Conservation (phyloP, 2,329 filamentous ascomycete species). For the Fusarium agapanthi region DNA sequence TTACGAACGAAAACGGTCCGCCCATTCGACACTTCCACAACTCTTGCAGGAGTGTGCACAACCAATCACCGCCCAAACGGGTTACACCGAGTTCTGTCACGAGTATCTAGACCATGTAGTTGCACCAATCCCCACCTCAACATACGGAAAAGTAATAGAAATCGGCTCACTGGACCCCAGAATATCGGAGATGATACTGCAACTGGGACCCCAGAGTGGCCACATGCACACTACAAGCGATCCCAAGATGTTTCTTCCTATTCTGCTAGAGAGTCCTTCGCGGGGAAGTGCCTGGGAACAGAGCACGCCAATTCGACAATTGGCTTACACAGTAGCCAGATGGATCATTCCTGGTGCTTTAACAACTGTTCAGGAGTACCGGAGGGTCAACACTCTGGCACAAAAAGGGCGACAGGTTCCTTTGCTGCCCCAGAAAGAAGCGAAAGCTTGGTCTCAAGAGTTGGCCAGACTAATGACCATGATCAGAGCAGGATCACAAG, state of each 20-base stretch:
- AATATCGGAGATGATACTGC: conserved; percentile 51
- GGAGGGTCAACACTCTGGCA: conserved; percentile 45
- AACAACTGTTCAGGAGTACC: conserved; percentile 48
- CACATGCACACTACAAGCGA: conserved; percentile 30
- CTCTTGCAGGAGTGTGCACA: conserved; percentile 42
- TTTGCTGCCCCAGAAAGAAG: conserved; percentile 16
- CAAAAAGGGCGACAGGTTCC: conserved; percentile 43
- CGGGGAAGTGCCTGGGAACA: conserved; percentile 66
- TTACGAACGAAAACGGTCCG: conserved; percentile 46
- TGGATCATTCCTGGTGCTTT: conserved; percentile 23
- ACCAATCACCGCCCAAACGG: conserved; percentile 26
- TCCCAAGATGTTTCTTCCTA: conserved; percentile 68
- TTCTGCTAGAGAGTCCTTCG: conserved; percentile 66
- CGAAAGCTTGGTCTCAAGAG: conserved; percentile 17
- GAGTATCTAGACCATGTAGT: conserved; percentile 44
- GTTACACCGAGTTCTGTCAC: conserved; percentile 44
- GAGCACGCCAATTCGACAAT: conserved; percentile 57
- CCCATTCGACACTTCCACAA: conserved; percentile 43
- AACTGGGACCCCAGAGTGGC: conserved; percentile 32
- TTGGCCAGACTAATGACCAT: conserved; percentile 33
- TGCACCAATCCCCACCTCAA: conserved; percentile 25
- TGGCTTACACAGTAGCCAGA: conserved; percentile 63
- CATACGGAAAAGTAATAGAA: conserved; percentile 3
- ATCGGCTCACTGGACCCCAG: conserved; percentile 48
- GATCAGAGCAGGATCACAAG: neutral